phyloP scores from a whole-genome alignment of 768 basidiomycete genomes.

The Erythrobasidium yunnanense region DNA sequence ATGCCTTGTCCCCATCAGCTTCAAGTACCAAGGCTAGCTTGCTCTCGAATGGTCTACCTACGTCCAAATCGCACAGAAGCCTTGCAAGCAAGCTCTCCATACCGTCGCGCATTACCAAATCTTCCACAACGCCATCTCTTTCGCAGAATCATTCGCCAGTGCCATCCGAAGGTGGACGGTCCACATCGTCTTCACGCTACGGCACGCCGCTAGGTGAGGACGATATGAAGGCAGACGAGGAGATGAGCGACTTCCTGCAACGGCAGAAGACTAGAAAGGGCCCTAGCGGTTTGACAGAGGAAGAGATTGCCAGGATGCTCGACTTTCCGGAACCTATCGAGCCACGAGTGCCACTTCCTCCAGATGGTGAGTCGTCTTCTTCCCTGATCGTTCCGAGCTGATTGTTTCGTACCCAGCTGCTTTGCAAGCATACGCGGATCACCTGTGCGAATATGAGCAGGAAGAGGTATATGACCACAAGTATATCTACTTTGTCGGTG shows the following conservation, averaged over 20 bases:
- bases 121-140: slow-evolving; percentile 41
- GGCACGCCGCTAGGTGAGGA: slow-evolving; percentile 59
- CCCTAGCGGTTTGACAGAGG: slow-evolving; percentile 68
- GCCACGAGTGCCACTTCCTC: slow-evolving; percentile 56
- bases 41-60: slow-evolving; percentile 20
- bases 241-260: slow-evolving; percentile 89
- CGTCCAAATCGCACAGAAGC: slow-evolving; percentile 36
- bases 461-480: slow-evolving; percentile 84
- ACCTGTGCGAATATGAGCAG: slow-evolving; percentile 75
- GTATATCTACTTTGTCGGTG: slow-evolving; percentile 69
- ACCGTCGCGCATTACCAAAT: slow-evolving; percentile 47
- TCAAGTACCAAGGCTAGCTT: slow-evolving; percentile 25
- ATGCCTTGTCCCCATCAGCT: slow-evolving; percentile 12
- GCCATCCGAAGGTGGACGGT: slow-evolving; percentile 48
- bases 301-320: slow-evolving; percentile 74
- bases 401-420: slow-evolving; percentile 41
- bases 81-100: slow-evolving; percentile 49
- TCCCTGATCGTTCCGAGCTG: too few relatives aligned
- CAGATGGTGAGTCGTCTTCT: slow-evolving; percentile 53
- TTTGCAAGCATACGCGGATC: slow-evolving; percentile 47
- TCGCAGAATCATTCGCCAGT: slow-evolving; percentile 51
- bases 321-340: slow-evolving; percentile 83
- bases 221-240: slow-evolving; percentile 79
- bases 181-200: slow-evolving; percentile 68
- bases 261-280: slow-evolving; percentile 80